phyloP scores from a whole-genome alignment of 2,329 filamentous ascomycete species.

The Talaromyces marneffei region DNA sequence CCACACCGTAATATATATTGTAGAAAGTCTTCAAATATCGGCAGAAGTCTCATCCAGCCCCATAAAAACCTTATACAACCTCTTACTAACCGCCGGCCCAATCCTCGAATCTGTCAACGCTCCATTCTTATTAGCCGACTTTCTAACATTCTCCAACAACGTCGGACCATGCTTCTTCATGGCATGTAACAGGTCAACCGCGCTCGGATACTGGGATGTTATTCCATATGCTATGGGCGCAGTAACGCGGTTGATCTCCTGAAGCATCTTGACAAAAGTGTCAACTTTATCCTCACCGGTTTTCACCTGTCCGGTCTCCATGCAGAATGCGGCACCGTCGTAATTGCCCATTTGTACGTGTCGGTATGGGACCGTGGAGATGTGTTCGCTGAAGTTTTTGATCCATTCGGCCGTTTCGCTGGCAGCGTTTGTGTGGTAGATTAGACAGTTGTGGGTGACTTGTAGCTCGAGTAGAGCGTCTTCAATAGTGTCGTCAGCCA shows the following conservation, averaged over 20 bases:
- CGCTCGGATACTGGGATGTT: constrained; percentile 53
- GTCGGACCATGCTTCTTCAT: constrained; percentile 56
- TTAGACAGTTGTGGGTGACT: constrained; percentile 58
- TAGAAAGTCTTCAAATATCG: constrained; percentile 28
- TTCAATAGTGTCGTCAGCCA: constrained; percentile 65
- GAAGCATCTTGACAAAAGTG: constrained; percentile 68
- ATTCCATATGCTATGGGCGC: constrained; percentile 67
- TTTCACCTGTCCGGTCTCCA: constrained; percentile 70
- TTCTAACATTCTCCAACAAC: constrained; percentile 56
- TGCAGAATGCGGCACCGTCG: constrained; percentile 59
- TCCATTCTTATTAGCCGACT: constrained; percentile 46
- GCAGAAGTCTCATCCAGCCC: constrained; percentile 41
- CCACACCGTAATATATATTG: not conserved
- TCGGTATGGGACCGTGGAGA: constrained; percentile 69
- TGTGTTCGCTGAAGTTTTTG: constrained; percentile 67
- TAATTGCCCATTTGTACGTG: constrained; percentile 44
- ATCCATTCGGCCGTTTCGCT: constrained; percentile 69
- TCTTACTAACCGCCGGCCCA: constrained; percentile 44
- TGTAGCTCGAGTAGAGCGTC: constrained; percentile 66
- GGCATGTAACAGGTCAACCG: constrained; percentile 53
- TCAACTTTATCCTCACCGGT: constrained; percentile 61
- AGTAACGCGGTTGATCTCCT: constrained; percentile 67
- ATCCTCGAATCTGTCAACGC: constrained; percentile 41
- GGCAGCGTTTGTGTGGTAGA: constrained; percentile 60
- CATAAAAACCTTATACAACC: constrained; percentile 47